A percentile compares a stretch with the other conserved stretches of the same genome.
These are phyloP conservation scores for Rhinocladiella similis DNA, from an alignment of 2,329 filamentous ascomycete species.

Conservation along the genomic window DNA sequence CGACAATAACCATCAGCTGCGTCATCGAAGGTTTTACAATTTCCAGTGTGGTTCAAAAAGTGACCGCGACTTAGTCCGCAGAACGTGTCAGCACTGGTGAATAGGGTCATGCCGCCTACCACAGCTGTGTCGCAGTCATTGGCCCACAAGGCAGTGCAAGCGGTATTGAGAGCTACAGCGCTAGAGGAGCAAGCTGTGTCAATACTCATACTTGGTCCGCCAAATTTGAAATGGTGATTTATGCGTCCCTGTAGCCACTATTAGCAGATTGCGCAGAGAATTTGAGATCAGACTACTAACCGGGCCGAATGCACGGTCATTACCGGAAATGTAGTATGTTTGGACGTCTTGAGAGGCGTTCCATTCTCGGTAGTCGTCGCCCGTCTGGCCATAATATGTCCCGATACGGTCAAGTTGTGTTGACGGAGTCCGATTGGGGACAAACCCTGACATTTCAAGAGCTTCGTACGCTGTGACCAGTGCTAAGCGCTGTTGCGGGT, in stretches of 20 bases:
- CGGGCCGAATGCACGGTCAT: conserved; percentile 28
- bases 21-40: conserved; percentile 5
- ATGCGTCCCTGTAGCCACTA: conserved; percentile 54
- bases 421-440: conserved; percentile 65
- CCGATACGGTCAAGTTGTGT: conserved; percentile 60
- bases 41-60: conserved; percentile 46
- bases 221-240: conserved; percentile 74
- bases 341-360: conserved; percentile 29
- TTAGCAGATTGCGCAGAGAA: background rate
- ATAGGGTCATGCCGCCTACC: conserved; percentile 69
- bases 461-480: conserved; percentile 73
- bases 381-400: conserved; percentile 58
- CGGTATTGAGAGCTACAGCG: conserved; percentile 64
- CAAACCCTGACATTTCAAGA: conserved; percentile 70
- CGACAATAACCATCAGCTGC: conserved; percentile 33
- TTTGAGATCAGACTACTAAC: conserved; percentile 3
- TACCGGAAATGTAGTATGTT: conserved; percentile 30
- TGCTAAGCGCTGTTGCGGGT: conserved; percentile 52
- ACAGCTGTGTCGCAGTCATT: conserved; percentile 73
- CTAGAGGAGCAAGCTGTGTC: conserved; percentile 76
- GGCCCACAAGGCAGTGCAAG: conserved; percentile 67
- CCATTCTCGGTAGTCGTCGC: conserved; percentile 29
- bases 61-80: conserved; percentile 37
- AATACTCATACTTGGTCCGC: conserved; percentile 68
- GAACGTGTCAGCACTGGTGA: conserved; percentile 52